These are phyloP conservation scores for Cryoendolithus antarcticus DNA, from an alignment of 2,329 filamentous ascomycete genomes.

Conservation along the genomic window DNA sequence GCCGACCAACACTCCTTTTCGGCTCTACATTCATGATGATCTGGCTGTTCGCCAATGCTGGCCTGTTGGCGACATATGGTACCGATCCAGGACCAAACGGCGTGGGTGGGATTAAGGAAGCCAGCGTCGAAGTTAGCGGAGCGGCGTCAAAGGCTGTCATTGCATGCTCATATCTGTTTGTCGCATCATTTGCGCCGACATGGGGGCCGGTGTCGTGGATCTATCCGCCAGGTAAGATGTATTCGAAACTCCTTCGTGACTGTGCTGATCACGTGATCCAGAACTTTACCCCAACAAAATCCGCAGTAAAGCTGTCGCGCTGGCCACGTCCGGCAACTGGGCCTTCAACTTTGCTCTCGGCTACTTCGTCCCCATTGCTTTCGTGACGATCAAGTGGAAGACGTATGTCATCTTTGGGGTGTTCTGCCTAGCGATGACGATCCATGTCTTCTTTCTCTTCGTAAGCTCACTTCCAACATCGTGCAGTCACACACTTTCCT, in stretches of 20 bases:
- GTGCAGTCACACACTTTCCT: no score
- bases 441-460: conserved; percentile 56
- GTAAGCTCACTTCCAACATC: no score
- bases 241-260: conserved; percentile 10
- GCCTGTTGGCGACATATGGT: conserved; percentile 49
- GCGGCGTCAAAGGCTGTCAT: conserved; percentile 40
- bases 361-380: conserved; percentile 47
- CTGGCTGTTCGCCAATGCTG: conserved; percentile 51
- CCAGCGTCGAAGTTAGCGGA: conserved; percentile 28
- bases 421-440: conserved; percentile 55
- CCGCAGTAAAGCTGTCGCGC: conserved; percentile 50
- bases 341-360: conserved; percentile 45
- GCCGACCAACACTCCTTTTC: conserved; percentile 53
- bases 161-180: conserved; percentile 60
- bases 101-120: conserved; percentile 29
- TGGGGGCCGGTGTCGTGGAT: conserved; percentile 50
- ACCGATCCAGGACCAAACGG: conserved; percentile 23
- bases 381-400: conserved; percentile 42
- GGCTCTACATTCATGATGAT: conserved; percentile 53
- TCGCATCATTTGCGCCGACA: conserved; percentile 54
- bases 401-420: conserved; percentile 66
- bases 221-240: conserved; percentile 34
- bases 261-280: conserved; percentile 29
- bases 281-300: conserved; percentile 52
- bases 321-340: conserved; percentile 52